phyloP scores from a whole-genome alignment of 1,139 yeast species.

The Williopsis jadinii region DNA sequence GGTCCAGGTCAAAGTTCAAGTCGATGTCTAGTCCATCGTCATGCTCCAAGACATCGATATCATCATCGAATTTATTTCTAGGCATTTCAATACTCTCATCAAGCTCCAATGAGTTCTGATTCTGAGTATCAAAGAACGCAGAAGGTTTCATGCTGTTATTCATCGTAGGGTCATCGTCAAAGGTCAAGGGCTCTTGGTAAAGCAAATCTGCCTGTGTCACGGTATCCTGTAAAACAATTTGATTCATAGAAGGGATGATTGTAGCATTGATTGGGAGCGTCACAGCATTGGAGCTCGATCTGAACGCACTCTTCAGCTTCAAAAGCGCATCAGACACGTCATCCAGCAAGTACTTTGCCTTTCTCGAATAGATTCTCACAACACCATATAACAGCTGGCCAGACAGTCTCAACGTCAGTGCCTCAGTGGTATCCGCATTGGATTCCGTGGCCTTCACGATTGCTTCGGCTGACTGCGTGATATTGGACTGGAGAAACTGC shows the following conservation, averaged over 20 bases:
- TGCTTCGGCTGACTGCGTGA: conserved; percentile 58
- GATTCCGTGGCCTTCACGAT: conserved; percentile 31
- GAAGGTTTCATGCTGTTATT: neutral
- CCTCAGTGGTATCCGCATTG: conserved; percentile 27
- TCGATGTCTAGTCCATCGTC: conserved; percentile 27
- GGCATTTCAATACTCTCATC: conserved; percentile 58
- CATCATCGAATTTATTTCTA: conserved; percentile 30
- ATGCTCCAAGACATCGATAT: conserved; percentile 19
- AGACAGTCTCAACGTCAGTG: conserved; percentile 74
- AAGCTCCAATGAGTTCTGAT: conserved; percentile 16
- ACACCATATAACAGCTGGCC: conserved; percentile 88
- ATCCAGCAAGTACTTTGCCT: conserved; percentile 76
- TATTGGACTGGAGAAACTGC: conserved; percentile 68
- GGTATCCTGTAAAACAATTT: conserved; percentile 63
- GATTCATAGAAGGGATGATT: conserved; percentile 46
- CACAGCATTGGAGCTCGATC: conserved; percentile 34
- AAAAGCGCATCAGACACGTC: conserved; percentile 78
- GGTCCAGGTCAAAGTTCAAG: conserved; percentile 27
- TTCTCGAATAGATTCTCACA: conserved; percentile 79
- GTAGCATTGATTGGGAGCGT: conserved; percentile 43
- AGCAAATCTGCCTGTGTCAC: conserved; percentile 73
- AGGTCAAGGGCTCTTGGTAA: conserved; percentile 54
- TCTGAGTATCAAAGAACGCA: conserved; percentile 12
- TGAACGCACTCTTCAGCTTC: conserved; percentile 70
- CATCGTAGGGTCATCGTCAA: conserved; percentile 35